These are phyloP conservation scores for Posidonia australis DNA, from an alignment of 106 monocot species.

Conservation along the genomic window DNA sequence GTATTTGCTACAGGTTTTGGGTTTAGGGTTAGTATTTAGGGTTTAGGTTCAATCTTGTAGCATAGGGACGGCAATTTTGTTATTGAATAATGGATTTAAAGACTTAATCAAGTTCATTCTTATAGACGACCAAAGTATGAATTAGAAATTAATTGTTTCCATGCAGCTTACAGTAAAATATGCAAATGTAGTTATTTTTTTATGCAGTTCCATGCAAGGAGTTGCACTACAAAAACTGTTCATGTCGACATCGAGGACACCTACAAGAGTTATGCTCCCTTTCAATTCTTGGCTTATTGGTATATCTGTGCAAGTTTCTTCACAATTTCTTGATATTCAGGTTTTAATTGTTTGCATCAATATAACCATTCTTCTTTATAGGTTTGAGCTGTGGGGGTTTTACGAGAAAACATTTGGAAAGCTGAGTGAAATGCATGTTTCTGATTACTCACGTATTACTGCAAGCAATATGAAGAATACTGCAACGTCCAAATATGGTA, in stretches of 20 bases:
- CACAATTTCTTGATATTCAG: background rate
- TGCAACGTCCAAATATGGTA: background rate
- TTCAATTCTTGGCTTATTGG: conserved; percentile 85
- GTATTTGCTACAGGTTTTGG: too few species aligned
- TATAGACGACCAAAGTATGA: background rate
- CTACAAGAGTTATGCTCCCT: conserved; percentile 58
- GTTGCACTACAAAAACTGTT: conserved; percentile 18
- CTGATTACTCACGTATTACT: conserved; percentile 43
- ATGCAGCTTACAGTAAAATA: too few species aligned
- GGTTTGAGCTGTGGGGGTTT: conserved; percentile 67
- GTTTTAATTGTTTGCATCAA: background rate
- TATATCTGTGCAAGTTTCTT: conserved; percentile 11
- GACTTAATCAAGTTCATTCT: background rate
- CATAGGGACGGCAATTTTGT: too few species aligned
- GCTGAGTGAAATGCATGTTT: conserved; percentile 41
- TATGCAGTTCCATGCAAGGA: conserved; percentile 41
- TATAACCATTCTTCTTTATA: conserved; percentile 7
- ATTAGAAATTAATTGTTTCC: background rate
- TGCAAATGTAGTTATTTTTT: background rate
- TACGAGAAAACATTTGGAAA: conserved; percentile 65
- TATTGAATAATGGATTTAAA: too few species aligned
- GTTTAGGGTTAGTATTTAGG: too few species aligned
- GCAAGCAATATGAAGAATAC: conserved; percentile 57
- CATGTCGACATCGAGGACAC: conserved; percentile 29
- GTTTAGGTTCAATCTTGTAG: too few species aligned